Conservation (phyloP, 2,329 filamentous ascomycete genomes). For the Hymenoscyphus linearis region DNA sequence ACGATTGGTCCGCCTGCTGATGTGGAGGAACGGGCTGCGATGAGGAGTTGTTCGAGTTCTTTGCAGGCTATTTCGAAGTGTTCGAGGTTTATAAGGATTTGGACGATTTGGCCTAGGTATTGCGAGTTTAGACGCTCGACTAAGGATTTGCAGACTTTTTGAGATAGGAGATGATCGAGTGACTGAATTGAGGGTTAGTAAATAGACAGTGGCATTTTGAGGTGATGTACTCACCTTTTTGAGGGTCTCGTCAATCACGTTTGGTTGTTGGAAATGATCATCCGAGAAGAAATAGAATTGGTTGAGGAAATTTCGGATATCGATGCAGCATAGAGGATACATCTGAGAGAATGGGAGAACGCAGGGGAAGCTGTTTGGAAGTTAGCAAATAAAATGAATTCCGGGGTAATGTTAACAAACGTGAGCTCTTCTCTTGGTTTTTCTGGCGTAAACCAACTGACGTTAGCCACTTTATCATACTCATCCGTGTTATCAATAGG, state of each 20-base stretch:
- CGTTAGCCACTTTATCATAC: slow-evolving; percentile 91
- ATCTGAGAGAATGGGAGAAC: slow-evolving; percentile 98
- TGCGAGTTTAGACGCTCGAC: slow-evolving; percentile 86
- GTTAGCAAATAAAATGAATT: slow-evolving; percentile 5
- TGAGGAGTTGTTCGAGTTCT: slow-evolving; percentile 81
- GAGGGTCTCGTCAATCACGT: slow-evolving; percentile 85
- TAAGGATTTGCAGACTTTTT: slow-evolving; percentile 85
- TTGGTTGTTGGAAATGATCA: slow-evolving; percentile 88
- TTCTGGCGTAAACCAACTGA: slow-evolving; percentile 92
- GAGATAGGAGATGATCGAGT: slow-evolving; percentile 87
- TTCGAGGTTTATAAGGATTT: slow-evolving; percentile 95
- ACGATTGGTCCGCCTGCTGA: slow-evolving; percentile 76
- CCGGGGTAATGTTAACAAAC: slow-evolving; percentile 40
- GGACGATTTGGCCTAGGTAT: slow-evolving; percentile 95
- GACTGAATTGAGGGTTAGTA: slow-evolving; percentile 45
- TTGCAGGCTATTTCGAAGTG: slow-evolving; percentile 92
- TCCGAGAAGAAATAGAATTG: slow-evolving; percentile 98
- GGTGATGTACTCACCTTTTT: slow-evolving; percentile 51
- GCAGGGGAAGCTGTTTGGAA: slow-evolving; percentile 66
- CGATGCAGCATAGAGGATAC: slow-evolving; percentile 97
- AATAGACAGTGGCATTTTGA: background rate
- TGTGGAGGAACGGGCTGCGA: slow-evolving; percentile 75
- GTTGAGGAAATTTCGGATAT: slow-evolving; percentile 95
- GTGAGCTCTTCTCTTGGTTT: slow-evolving; percentile 69
- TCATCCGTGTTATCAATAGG: slow-evolving; percentile 85